Evolutionary conservation across 1,139 yeast species (phyloP), one percentile per base, ranked within the genome.

Genomic region (Taiozyma sp.): DNA sequence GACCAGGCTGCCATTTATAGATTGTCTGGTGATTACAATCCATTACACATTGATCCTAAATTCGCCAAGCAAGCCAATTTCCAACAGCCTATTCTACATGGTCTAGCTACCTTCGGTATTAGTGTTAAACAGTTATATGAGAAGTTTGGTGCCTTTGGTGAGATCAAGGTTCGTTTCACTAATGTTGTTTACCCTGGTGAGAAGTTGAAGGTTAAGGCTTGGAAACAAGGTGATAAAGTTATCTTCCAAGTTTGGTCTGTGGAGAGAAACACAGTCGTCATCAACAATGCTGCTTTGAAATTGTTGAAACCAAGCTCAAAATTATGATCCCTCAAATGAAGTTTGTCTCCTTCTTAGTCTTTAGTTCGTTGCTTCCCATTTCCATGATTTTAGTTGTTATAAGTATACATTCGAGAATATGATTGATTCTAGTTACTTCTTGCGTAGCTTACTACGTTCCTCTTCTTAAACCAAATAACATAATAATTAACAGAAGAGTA

Each of bases 181-280:
- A 93, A 93, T 63, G 84, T 88, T 64, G 98, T 93, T 43, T 90
- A 81, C 81, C 98, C 98, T n/a, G 99, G 98, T 62, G 98, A 93
- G 72, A 85, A 89, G 34, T 77, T 93, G 68, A 79, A 77, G 64
- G 82, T 93, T 42, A 73, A 73, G 52, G 96, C 96, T 43, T 93
- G 99, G 99, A 88, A 84, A 69, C 76, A 82, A 55, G 80, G 80
- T 47, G 83, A 79, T 61, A 72, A 76, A 59, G 85, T 93, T 54
- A 75, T 82, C 56, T 93, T 91, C 83, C 95, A 87, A 71, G 82
- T 95, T 34, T 81, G 81, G 67, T 90, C 86, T 53, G 81, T 85
- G 56, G 96, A 88, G 64, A 85, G 96, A 70, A 79, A 82, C 62
- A 76, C 83, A 44, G 75, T 81, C 62, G 97, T 93, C 52, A 85